phyloP scores from a whole-genome alignment of 352 stramenopile genomes.

The Pythium volutum region DNA sequence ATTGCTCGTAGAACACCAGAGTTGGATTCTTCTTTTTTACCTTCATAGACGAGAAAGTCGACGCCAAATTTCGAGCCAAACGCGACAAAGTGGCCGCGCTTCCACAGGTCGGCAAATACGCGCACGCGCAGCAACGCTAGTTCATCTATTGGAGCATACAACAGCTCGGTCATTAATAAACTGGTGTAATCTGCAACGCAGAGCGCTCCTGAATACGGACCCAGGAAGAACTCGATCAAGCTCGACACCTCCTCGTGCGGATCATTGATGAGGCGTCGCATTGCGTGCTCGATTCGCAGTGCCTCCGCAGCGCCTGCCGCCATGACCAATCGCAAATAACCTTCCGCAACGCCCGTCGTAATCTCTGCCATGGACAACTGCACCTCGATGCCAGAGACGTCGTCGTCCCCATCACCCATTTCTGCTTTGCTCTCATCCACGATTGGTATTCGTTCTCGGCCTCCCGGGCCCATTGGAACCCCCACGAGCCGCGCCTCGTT shows the following conservation, averaged over 20 bases:
- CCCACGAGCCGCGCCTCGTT: constrained; percentile 4
- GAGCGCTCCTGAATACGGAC: not conserved
- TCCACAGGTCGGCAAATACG: constrained; percentile 71
- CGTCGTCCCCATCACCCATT: too few relatives aligned
- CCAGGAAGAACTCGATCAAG: not conserved
- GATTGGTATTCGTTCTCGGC: not conserved
- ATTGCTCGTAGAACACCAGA: too few relatives aligned
- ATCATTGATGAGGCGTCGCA: not conserved
- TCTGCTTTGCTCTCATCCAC: not conserved
- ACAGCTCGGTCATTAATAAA: too few relatives aligned
- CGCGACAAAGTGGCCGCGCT: constrained; percentile 58
- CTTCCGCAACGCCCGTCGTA: constrained; percentile 32
- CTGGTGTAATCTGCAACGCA: too few relatives aligned
- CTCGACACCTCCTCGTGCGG: not conserved
- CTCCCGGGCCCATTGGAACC: not conserved
- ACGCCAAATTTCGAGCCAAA: constrained; percentile 82
- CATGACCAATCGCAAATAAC: constrained; percentile 35
- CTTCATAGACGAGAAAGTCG: constrained; percentile 77
- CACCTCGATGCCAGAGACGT: constrained; percentile 15
- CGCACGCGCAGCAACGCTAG: constrained; percentile 25
- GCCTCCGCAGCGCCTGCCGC: not conserved
- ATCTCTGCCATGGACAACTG: constrained; percentile 53
- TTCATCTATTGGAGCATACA: constrained; percentile 5
- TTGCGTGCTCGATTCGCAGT: not conserved
- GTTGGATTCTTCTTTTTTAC: too few relatives aligned